Base-by-base conservation (phyloP, 805 yeast genomes). In the Starmerella kuoi region DNA sequence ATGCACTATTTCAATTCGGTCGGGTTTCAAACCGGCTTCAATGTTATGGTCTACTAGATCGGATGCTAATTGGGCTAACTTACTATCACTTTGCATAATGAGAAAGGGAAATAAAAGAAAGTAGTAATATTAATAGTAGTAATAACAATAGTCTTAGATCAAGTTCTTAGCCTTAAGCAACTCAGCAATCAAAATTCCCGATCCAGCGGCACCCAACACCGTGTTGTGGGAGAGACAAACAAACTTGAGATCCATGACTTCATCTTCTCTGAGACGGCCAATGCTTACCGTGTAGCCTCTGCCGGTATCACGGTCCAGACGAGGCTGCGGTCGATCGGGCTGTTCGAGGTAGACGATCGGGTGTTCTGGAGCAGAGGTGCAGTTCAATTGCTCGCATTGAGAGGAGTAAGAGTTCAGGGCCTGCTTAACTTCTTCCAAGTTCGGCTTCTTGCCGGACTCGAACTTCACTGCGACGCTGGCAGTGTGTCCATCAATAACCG, bases 201-300 rank as follows among this genome's bases (percentile, higher is more conserved):
- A 81, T 61, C 98, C 98, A 21, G 98, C 98, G 58, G 98, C 98
- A 59, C 98, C 98, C 53, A 91, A 84, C 56, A 91, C 74, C 42
- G 98, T 91, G 72, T 91, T 91, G 65, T 91, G 98, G 22, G 96
- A 87, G 52, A 91, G 69, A n/a, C 86, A 91, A 42, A 91, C 95
- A 87, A 91, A 88, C 68, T 91, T 91, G 69, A 73, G 76, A 63
- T 91, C 98, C 54, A 91, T 71, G 11, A 91, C 84, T 7, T 94
- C 86, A 61, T 91, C 98, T 54, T 76, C 82, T 68, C 98, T 79
- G 46, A 91, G 67, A 65, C 98, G 75, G 38, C 98, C 97, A 39
- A 91, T 96, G 35, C 93, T 73, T 40, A 88, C 95, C 55, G 94
- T 93, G 64, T 75, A 87, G 25, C 98, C 97, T 40, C 70, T 73